Evolutionary conservation across 148 eudicot genomes (phyloP), one percentile per base, ranked within the genome.

Genomic region (Suaeda aralocaspica): DNA sequence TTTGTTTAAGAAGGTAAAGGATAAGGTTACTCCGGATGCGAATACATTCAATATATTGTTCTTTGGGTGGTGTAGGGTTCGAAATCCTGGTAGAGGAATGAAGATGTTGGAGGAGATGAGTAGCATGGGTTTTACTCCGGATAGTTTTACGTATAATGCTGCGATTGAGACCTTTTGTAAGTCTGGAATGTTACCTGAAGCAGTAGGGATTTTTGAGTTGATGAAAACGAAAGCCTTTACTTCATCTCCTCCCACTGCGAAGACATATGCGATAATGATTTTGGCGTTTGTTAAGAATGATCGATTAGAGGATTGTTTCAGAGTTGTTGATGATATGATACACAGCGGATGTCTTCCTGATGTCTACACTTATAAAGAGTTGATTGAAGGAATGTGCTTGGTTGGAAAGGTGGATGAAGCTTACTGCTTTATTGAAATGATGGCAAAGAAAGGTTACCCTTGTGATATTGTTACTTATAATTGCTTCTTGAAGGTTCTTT

Each of bases 51-150:
- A 79, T 61, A 82, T 82, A 28, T 66, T 94, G 82, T 94, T 94
- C 71, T 94, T 94, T 31, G 99, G 99, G 25, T 94, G 99, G 99
- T 94, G 99, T 78, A 86, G 96, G 78, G 88, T 84, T 0, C 84
- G 89, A 68, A 89, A 91, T 74, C 96, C 97, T 4, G 59, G 12
- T 11, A 85, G 84, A 82, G 96, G 78, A 36, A 94, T 91, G 96
- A 80, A 31, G 51, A 39, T 87, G 60, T 75, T 91, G 55, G 91
- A 91, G 51, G 89, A 86, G 56, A 94, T 94, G 99, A 82, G 84
- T 25, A 65, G 74, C 24, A 49, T 67, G 80, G 97, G 97, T 55
- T 77, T 77, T 70, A 69, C 80, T 0, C 93, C 99, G 0, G 97
- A 94, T 70, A 87, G 82, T 76, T 89, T 87, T 64, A 83, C 92